Base-by-base conservation (phyloP, 2,329 filamentous ascomycete species). In the Fusarium robinianum region DNA sequence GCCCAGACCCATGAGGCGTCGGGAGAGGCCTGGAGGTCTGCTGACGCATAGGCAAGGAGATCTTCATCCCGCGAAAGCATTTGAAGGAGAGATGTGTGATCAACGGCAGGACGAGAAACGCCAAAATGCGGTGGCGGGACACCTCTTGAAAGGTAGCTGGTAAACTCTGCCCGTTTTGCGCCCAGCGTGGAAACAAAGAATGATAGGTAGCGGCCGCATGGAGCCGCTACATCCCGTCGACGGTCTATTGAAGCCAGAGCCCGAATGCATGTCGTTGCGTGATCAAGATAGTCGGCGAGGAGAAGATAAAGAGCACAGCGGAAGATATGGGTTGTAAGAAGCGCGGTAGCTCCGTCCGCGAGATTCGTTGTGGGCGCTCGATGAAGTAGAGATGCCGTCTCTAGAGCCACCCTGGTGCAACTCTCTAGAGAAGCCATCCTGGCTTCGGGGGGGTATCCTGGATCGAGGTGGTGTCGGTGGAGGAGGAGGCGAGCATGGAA, bases 1-100 rank as follows among this genome's bases (percentile, higher is more conserved):
- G 79, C 71, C 92, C 91, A 96, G 4, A 91, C 80, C 92, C 92
- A 97, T 9, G 85, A 84, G 23, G 81, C 81, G 38, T 90, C 85
- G 0, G 78, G 76, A n/a, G 79, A 83, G 2, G 85, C 87, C 68
- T 97, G 92, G 60, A 95, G 75, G 68, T 97, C 94, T 0, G 85
- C 88, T 19, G 88, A 92, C 1, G 88, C 83, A 60, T 96, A 96
- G 0, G 85, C 88, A 18, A 97, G 72, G 57, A 97, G 79, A 64
- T 96, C 92, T 63, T 97, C 91, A 60, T 99, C 91, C 3, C 76
- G 74, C 31, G 64, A 60, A 3, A 71, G 54, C 14, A 66, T 65
- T 17, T 64, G 43, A 6, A 68, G 47, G n/a, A 70, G 47, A 8
- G 60, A 59, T 2, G 61, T 34, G n/a, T 64, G 62, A 18, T 69